Conservation (phyloP, 163 green algal species). For the Coccomyxa subellipsoidea region DNA sequence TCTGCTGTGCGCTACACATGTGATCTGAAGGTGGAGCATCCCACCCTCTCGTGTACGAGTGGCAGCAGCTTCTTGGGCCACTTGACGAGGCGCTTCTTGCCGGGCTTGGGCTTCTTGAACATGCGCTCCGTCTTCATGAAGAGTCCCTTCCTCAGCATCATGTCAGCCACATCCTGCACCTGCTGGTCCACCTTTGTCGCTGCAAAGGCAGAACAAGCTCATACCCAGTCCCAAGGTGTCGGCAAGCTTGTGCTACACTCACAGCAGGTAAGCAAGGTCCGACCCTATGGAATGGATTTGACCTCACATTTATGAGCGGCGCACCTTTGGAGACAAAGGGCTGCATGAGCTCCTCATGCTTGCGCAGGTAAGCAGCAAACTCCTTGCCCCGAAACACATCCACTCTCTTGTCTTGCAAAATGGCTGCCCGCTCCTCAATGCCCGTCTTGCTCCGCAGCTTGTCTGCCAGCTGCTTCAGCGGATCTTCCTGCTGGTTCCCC, state of each 20-base stretch:
- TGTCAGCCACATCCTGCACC: constrained; percentile 50
- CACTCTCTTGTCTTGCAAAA: constrained; percentile 50
- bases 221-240: not conserved
- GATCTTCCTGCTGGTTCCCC: constrained; percentile 11
- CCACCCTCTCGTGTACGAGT: constrained; percentile 11
- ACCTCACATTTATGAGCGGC: not conserved
- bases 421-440: constrained; percentile 37
- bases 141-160: constrained; percentile 57
- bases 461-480: constrained; percentile 26
- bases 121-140: constrained; percentile 67
- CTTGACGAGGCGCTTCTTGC: constrained; percentile 79
- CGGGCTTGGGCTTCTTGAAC: constrained; percentile 86
- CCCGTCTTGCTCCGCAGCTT: constrained; percentile 44
- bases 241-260: not conserved
- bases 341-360: constrained; percentile 16
- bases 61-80: constrained; percentile 76
- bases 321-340: constrained; percentile 4
- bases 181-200: constrained; percentile 28
- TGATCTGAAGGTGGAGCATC: not conserved
- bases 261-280: not conserved
- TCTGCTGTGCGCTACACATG: no score
- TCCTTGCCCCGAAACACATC: constrained; percentile 89
- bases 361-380: constrained; percentile 56
- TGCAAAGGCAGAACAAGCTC: not conserved
- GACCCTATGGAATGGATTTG: not conserved